Conservation (phyloP, 1,284 basidiomycete genomes). For the Puccinia sorghi region DNA sequence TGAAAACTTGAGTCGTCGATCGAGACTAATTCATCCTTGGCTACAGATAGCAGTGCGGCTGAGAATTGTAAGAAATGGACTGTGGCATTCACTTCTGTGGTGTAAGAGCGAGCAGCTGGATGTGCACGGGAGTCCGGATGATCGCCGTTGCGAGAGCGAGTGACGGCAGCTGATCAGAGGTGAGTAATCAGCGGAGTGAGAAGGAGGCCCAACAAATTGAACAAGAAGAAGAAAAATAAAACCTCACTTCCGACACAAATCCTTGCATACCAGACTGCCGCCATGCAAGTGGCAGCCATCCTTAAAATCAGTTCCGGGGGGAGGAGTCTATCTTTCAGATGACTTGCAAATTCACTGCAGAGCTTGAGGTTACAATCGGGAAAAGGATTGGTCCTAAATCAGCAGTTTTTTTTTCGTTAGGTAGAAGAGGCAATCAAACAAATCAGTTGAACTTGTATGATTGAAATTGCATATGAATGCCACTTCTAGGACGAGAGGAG, state of each 20-base stretch:
- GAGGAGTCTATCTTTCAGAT: slow-evolving; percentile 70
- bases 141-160: slow-evolving; percentile 23
- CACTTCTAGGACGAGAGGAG: slow-evolving; percentile 1
- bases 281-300: slow-evolving; percentile 71
- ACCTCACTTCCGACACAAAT: slow-evolving; percentile 59
- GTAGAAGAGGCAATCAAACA: slow-evolving; percentile 61
- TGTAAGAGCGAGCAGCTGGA: neutral
- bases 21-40: slow-evolving; percentile 14
- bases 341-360: slow-evolving; percentile 64
- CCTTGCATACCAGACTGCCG: slow-evolving; percentile 77
- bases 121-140: neutral
- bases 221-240: neutral
- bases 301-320: slow-evolving; percentile 74
- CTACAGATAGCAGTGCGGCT: slow-evolving; percentile 18
- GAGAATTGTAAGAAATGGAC: slow-evolving; percentile 36
- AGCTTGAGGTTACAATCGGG: slow-evolving; percentile 55
- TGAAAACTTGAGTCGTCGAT: neutral
- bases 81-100: slow-evolving; percentile 21
- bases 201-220: neutral
- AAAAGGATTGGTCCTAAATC: slow-evolving; percentile 48
- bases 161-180: neutral
- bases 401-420: slow-evolving; percentile 56
- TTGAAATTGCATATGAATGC: neutral
- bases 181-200: neutral
- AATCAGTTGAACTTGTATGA: neutral